These are phyloP conservation scores for Saccharomyces jurei DNA, from an alignment of 805 yeast genomes.

Conservation along the genomic window DNA sequence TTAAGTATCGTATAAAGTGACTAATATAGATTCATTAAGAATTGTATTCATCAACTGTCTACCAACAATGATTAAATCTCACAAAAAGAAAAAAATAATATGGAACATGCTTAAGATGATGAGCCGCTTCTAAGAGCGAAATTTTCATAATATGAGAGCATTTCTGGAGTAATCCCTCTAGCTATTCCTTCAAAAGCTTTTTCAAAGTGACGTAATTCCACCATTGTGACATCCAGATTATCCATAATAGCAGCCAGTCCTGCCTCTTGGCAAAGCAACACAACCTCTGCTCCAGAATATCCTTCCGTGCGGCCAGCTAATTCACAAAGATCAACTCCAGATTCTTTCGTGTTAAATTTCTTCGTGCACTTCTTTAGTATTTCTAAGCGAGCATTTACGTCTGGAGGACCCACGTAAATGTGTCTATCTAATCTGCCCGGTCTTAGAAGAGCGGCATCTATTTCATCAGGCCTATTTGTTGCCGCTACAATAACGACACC, in stretches of 20 bases:
- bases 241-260: constrained; percentile 93
- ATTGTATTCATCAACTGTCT: not conserved
- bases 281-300: constrained; percentile 95
- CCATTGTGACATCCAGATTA: constrained; percentile 43
- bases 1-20: not conserved
- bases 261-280: constrained; percentile 86
- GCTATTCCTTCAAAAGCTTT: constrained; percentile 61
- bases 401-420: constrained; percentile 90
- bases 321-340: constrained; percentile 40
- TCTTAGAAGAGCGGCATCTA: constrained; percentile 85
- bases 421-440: constrained; percentile 95
- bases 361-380: constrained; percentile 63
- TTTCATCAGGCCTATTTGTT: constrained; percentile 88
- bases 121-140: constrained; percentile 37
- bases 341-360: constrained; percentile 47
- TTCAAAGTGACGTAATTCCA: constrained; percentile 60
- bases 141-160: constrained; percentile 66
- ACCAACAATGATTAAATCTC: not conserved
- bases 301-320: constrained; percentile 71
- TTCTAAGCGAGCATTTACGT: constrained; percentile 66
- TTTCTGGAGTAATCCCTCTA: constrained; percentile 74
- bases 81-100: not conserved
- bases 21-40: not conserved
- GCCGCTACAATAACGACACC: constrained; percentile 95
- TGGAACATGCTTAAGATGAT: constrained; percentile 12